These are phyloP conservation scores for Cronartium ribicola DNA, from an alignment of 1,284 basidiomycete genomes.

Conservation along the genomic window DNA sequence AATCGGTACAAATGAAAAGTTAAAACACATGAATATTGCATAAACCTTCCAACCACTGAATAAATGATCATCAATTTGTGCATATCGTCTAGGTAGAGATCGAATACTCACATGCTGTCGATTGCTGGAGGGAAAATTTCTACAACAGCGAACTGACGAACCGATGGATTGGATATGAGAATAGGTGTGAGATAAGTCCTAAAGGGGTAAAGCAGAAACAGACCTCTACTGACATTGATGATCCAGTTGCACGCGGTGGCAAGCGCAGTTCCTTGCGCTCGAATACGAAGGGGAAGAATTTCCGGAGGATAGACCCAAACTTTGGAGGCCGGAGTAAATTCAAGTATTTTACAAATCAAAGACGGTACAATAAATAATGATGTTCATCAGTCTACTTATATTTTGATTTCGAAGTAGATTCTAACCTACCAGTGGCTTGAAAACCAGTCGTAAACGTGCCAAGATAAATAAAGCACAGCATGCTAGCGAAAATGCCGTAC, in stretches of 20 bases:
- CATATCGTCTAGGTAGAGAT: constrained; percentile 46
- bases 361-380: background rate
- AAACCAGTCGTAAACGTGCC: constrained; percentile 51
- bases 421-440: constrained; percentile 45
- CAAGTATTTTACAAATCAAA: background rate
- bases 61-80: constrained; percentile 28
- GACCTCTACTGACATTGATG: constrained; percentile 46
- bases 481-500: constrained; percentile 45
- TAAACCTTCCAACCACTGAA: constrained; percentile 49
- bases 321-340: too few species aligned
- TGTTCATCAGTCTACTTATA: too few species aligned
- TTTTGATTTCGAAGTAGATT: background rate
- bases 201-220: background rate
- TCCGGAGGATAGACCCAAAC: background rate
- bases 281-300: constrained; percentile 48
- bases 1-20: constrained; percentile 43
- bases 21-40: constrained; percentile 46
- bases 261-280: constrained; percentile 49
- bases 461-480: constrained; percentile 50
- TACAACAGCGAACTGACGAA: constrained; percentile 36
- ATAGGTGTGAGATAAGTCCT: background rate
- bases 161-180: too few species aligned
- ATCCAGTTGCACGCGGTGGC: constrained; percentile 50
- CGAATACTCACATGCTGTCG: constrained; percentile 37
- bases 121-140: constrained; percentile 43